A percentile compares a stretch with the other conserved stretches of the same genome.
phyloP scores from a whole-genome alignment of 1,139 yeast genomes.

The Geotrichum candidum region DNA sequence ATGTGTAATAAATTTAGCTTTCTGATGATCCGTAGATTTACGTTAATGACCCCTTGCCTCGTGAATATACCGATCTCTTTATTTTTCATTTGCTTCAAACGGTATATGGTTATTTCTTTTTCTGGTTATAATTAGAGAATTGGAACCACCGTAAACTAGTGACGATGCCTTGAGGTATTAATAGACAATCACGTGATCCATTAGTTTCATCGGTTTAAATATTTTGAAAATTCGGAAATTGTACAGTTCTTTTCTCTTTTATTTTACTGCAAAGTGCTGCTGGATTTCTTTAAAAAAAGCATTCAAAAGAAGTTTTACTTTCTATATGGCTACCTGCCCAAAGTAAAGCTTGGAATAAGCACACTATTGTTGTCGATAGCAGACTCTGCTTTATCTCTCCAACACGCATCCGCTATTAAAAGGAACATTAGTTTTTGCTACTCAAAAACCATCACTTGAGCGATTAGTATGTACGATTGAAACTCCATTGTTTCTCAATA shows the following conservation, averaged over 20 bases:
- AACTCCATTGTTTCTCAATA: neutral
- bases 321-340: conserved; percentile 1
- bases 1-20: too few relatives aligned
- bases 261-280: conserved; percentile 3
- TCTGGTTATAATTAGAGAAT: neutral
- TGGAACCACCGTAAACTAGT: neutral
- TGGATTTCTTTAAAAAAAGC: conserved; percentile 3
- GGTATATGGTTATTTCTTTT: neutral
- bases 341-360: neutral
- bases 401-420: neutral
- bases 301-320: neutral
- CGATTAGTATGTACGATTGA: neutral
- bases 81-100: neutral
- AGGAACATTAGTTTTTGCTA: neutral
- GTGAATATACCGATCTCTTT: neutral
- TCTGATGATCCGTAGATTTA: too few relatives aligned
- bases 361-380: neutral
- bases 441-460: neutral
- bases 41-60: too few relatives aligned
- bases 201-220: conserved; percentile 11
- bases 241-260: conserved; percentile 1
- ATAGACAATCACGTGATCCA: neutral
- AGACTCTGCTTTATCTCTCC: neutral
- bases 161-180: neutral
- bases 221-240: neutral